Percentiles rank a stretch among this genome's conserved stretches.
Evolutionary conservation across 352 stramenopile genomes (phyloP).

Genomic region (Thalassiosira ordinaria): DNA sequence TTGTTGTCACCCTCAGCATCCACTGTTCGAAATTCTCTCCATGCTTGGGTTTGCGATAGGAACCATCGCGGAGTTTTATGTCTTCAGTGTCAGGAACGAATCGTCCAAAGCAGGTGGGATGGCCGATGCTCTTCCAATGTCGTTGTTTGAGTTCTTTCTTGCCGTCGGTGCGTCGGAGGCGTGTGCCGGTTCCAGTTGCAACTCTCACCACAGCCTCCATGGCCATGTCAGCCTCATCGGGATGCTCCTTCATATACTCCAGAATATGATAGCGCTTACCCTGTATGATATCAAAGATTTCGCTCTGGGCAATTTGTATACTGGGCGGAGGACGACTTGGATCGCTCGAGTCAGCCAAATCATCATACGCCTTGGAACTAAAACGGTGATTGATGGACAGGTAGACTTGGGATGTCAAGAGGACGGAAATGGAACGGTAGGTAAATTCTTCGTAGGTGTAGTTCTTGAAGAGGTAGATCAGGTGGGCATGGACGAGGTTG

Average conservation of each 20-base stretch:
- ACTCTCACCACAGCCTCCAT: constrained; percentile 89
- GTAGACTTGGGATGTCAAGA: constrained; percentile 89
- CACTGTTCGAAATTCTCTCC: constrained; percentile 88
- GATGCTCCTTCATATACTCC: constrained; percentile 87
- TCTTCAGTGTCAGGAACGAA: constrained; percentile 87
- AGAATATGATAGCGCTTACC: constrained; percentile 88
- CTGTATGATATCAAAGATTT: constrained; percentile 92
- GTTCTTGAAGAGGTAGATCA: constrained; percentile 92
- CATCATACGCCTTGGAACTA: constrained; percentile 85
- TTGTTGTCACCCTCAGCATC: constrained; percentile 88
- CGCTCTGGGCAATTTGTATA: constrained; percentile 89
- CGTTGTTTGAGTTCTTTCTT: constrained; percentile 83
- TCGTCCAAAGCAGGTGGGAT: constrained; percentile 84
- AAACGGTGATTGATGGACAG: constrained; percentile 90
- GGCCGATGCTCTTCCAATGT: constrained; percentile 86
- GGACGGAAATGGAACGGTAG: constrained; percentile 84
- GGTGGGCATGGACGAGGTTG: constrained; percentile 90
- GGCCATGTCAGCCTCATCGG: constrained; percentile 83
- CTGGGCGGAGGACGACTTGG: constrained; percentile 84
- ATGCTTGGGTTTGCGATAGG: constrained; percentile 80
- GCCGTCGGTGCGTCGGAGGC: constrained; percentile 54
- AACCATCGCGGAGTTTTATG: constrained; percentile 84
- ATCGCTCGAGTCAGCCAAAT: constrained; percentile 84
- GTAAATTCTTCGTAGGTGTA: constrained; percentile 87
- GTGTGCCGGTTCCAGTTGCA: constrained; percentile 87